phyloP scores from a whole-genome alignment of 1,284 basidiomycete genomes.

The Violaceomyces palustris region DNA sequence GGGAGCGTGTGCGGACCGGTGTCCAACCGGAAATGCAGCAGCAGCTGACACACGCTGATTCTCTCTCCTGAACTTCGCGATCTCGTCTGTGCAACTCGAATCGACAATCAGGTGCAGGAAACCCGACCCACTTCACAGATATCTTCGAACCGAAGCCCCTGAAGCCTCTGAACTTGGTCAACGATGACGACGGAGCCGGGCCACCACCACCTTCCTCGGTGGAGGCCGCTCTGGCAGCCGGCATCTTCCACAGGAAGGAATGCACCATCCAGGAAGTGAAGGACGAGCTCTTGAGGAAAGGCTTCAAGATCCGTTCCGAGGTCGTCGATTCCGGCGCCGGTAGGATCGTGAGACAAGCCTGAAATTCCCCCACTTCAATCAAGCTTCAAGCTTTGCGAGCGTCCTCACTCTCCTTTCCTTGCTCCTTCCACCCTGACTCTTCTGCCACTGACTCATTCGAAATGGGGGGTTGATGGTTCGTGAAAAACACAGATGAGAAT shows the following conservation, averaged over 20 bases:
- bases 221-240: constrained; percentile 92
- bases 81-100: too few species aligned
- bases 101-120: too few species aligned
- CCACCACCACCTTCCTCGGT: constrained; percentile 55
- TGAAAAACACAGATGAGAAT: too few species aligned
- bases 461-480: too few species aligned
- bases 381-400: background rate
- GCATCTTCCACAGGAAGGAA: constrained; percentile 91
- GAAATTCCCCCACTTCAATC: background rate
- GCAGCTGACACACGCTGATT: too few species aligned
- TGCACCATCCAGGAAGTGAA: constrained; percentile 61
- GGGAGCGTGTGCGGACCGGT: too few species aligned
- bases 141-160: too few species aligned
- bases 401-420: background rate
- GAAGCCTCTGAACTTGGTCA: constrained; percentile 56
- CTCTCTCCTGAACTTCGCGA: too few species aligned
- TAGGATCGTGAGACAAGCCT: constrained; percentile 7
- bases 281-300: constrained; percentile 37
- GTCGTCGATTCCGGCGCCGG: constrained; percentile 26
- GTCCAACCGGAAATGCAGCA: too few species aligned
- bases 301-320: constrained; percentile 38
- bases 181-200: background rate
- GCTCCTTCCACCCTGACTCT: background rate
- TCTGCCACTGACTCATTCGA: too few species aligned
- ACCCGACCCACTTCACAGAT: constrained; percentile 73